Evolutionary conservation across 179 eudicot genomes (phyloP), one percentile per base, ranked within the genome.

Genomic region (Beta corolliflora): DNA sequence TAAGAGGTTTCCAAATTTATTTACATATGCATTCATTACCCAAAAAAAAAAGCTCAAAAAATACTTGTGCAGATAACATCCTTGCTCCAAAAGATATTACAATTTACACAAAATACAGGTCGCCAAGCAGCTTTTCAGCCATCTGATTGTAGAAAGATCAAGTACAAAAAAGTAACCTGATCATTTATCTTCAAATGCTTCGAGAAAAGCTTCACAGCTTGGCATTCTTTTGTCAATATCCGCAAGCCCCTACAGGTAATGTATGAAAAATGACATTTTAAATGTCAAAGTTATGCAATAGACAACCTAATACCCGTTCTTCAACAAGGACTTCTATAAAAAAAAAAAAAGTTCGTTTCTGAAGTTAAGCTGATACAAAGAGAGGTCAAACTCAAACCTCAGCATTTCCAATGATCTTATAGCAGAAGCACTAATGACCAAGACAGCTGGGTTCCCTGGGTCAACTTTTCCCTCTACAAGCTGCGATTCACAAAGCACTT

Each of bases 131-230:
- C 56, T 56, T 75, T 15, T n/a, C 48, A 36, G 53, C 79, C 76
- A 79, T 68, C 50, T 52, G 66, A 3, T 58, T 36, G 4, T 29
- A 29, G 72, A 46, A 48, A 60, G 52, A 41, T 60, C 81, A 75
- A 76, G 29, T 36, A 61, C 65, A 66, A 79, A 48, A 76, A 75
- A 5, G 58, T 81, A 71, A 96, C 99, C 98, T 96, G 99, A n/a
- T 94, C 98, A 83, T 94, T 94, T 48, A 96, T 79, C 90, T 96
- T 96, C 83, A 96, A 90, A 83, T 96, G 98, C 91, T 96, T 96
- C 55, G 99, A 91, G 88, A 96, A 96, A 59, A 96, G 91, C 89
- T 96, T 96, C 55, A 88, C 93, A 85, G 97, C 94, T 69, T 65
- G 93, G 87, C 99, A 96, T 78, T 96, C 97, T 82, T 83, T 87